These are phyloP conservation scores for Apophysomyces trapeziformis DNA, from an alignment of 371 early-diverging fungal species.

Conservation along the genomic window DNA sequence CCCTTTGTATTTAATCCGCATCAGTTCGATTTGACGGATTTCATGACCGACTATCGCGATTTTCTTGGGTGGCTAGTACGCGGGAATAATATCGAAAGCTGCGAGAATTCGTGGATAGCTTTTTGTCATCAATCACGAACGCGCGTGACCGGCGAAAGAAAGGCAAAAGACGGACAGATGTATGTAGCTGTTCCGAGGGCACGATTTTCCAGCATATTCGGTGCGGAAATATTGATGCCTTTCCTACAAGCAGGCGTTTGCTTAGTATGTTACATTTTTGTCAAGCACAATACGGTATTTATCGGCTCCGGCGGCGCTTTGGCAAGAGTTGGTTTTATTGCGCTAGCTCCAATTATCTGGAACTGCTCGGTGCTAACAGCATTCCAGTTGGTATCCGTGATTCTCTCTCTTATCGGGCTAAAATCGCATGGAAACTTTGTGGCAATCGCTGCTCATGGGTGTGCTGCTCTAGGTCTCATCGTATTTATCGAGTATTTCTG, in stretches of 20 bases:
- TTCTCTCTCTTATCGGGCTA: conserved; percentile 58
- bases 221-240: conserved; percentile 78
- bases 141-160: conserved; percentile 66
- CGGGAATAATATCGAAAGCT: conserved; percentile 67
- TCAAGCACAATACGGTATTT: conserved; percentile 27
- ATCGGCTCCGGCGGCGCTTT: conserved; percentile 38
- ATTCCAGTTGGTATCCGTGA: conserved; percentile 71
- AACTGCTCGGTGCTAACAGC: conserved; percentile 52
- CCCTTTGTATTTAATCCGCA: conserved; percentile 90
- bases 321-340: conserved; percentile 61
- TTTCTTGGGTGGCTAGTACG: conserved; percentile 80
- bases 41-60: conserved; percentile 80
- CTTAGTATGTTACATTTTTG: conserved; percentile 66
- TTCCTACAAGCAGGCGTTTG: conserved; percentile 68
- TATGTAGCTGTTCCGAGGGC: conserved; percentile 63
- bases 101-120: conserved; percentile 81
- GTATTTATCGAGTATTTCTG: conserved; percentile 68
- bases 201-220: conserved; percentile 68
- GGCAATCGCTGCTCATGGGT: conserved; percentile 67
- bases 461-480: conserved; percentile 65
- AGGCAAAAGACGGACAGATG: conserved; percentile 55
- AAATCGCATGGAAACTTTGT: conserved; percentile 70
- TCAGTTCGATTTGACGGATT: conserved; percentile 76
- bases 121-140: conserved; percentile 78
- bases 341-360: conserved; percentile 70